Evolutionary conservation across 192 early-diverging fungal species (phyloP), one percentile per base, ranked within the genome.

Genomic region (Coemansia sp.): DNA sequence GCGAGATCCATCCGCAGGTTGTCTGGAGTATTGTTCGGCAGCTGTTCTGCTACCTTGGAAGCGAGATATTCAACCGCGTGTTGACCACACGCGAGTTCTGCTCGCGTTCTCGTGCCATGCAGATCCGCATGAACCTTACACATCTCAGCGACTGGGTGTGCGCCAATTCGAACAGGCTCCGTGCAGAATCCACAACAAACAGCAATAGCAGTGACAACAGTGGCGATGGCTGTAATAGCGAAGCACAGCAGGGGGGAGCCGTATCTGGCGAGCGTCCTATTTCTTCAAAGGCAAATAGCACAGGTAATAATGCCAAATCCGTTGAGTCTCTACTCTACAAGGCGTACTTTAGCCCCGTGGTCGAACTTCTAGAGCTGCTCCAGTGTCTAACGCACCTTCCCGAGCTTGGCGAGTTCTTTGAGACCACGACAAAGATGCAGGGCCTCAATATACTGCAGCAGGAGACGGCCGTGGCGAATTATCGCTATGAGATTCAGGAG

Each of bases 401-500:
- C 1, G 87, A 89, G 48, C 83, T 98, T 29, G 67, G 73, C 9
- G 86, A 86, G 38, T 92, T 88, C 75, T 83, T 94, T 34, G 87
- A 91, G 57, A 89, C 87, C 11, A 86, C 84, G 9, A 81, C 83
- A 61, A 83, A 84, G 59, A 82, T 89, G 61, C 83, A 87, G 50
- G 53, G 81, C 17, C 83, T 93, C 30, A 91, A 91, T 65, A 77
- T 86, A 13, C 67, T 86, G 29, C 92, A 95, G 64, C 82, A 92
- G 29, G 85, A 87, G 48, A 82, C 88, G 4, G 86, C 83, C 11
- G 86, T 95, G 44, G 82, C 83, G 25, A 77, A 84, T 40, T 98
- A 98, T 68, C 82, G 88, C 17, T 98, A 95, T 70, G 96, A 98
- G 65, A 90, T 93, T 13, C 88, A 87, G 28, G 96, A 98, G 62